Percentiles rank a stretch among this genome's conserved stretches.
Conservation (phyloP, 306 rosid genomes). For the Aeschynomene evenia region DNA sequence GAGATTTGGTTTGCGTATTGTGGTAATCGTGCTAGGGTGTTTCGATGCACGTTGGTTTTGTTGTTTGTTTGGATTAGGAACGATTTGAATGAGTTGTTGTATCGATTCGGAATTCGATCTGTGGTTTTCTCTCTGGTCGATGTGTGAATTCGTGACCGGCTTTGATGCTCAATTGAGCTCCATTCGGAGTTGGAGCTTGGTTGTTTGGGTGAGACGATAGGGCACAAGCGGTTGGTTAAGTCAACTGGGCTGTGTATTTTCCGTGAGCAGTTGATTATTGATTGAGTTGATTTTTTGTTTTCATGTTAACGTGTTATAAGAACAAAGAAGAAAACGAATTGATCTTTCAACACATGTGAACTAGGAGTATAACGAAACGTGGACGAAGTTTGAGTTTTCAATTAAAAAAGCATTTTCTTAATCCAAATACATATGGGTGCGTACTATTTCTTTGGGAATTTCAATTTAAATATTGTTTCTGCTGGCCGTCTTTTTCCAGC, state of each 20-base stretch:
- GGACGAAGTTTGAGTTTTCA: background rate
- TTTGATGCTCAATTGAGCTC: background rate
- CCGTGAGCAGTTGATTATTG: conserved; percentile 14
- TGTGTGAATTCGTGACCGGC: conserved; percentile 19
- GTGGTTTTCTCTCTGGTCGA: background rate
- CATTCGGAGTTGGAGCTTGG: conserved; percentile 5
- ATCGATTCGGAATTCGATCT: conserved; percentile 37
- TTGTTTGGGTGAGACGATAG: background rate
- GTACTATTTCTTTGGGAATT: background rate
- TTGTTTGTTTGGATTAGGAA: conserved; percentile 17
- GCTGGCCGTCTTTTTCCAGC: background rate
- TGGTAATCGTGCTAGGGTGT: background rate
- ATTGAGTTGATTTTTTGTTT: conserved; percentile 15
- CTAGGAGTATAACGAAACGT: background rate
- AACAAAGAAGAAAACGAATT: background rate
- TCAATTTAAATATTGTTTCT: background rate
- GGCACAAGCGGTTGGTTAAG: conserved; percentile 12
- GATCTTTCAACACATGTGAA: conserved; percentile 10
- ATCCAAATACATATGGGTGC: background rate
- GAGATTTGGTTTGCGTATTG: conserved; percentile 7
- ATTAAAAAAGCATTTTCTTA: background rate
- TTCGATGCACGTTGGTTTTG: conserved; percentile 14
- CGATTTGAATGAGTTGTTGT: conserved; percentile 20
- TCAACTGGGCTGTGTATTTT: conserved; percentile 23
- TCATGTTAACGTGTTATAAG: background rate